phyloP scores from a whole-genome alignment of 805 yeast genomes.

The Saccharomyces jurei region DNA sequence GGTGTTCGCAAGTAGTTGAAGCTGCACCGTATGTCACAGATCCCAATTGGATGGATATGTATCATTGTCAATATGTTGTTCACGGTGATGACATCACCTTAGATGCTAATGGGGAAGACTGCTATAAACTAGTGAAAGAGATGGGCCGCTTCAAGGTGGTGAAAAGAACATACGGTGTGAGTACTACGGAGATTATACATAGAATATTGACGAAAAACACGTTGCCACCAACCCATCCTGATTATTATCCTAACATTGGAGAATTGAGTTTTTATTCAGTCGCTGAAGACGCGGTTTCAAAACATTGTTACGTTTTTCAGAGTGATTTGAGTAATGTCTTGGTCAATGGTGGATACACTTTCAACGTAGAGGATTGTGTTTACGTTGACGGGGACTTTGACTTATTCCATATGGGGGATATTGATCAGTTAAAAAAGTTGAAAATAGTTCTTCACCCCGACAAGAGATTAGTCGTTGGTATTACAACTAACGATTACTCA shows the following conservation, averaged over 20 bases:
- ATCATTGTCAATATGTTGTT: slow-evolving; percentile 81
- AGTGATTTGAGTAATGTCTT: slow-evolving; percentile 31
- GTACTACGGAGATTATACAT: slow-evolving; percentile 91
- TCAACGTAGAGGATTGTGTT: neutral
- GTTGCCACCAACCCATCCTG: slow-evolving; percentile 1
- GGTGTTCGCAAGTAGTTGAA: slow-evolving; percentile 68
- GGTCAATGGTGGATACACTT: slow-evolving; percentile 12
- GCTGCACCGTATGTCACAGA: slow-evolving; percentile 88
- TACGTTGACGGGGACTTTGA: slow-evolving; percentile 77
- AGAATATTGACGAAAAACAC: slow-evolving; percentile 51
- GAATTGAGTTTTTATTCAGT: slow-evolving; percentile 47
- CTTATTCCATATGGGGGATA: slow-evolving; percentile 88
- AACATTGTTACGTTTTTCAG: slow-evolving; percentile 50
- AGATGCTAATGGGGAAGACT: slow-evolving; percentile 91
- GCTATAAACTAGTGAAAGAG: slow-evolving; percentile 77
- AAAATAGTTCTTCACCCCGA: slow-evolving; percentile 32
- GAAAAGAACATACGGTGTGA: slow-evolving; percentile 85
- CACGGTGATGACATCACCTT: slow-evolving; percentile 98
- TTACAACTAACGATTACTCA: slow-evolving; percentile 44
- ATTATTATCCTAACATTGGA: slow-evolving; percentile 7
- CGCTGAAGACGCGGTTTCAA: slow-evolving; percentile 48
- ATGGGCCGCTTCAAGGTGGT: slow-evolving; percentile 85
- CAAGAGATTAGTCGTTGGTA: slow-evolving; percentile 51
- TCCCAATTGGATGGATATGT: slow-evolving; percentile 65
- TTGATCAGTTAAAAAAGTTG: slow-evolving; percentile 54